Evolutionary conservation across 306 rosid species (phyloP).

Genomic region (Vigna hirtella): DNA sequence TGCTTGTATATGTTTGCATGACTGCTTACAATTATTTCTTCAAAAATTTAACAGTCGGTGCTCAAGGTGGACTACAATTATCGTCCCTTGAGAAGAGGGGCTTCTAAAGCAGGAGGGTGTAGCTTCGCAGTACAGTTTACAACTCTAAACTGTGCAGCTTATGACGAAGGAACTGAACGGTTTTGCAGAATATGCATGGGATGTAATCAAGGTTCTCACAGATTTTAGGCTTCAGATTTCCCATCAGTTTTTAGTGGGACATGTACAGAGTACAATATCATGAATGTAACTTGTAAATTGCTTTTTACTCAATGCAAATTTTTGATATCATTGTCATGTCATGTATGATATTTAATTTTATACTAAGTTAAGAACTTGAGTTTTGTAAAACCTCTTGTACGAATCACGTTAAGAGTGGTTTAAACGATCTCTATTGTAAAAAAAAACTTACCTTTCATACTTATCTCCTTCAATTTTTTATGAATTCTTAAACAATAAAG

Average conservation of each 20-base stretch:
- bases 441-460: no score
- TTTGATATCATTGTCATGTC: background rate
- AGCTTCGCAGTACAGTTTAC: conserved; percentile 7
- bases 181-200: conserved; percentile 11
- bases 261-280: conserved; percentile 45
- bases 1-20: background rate
- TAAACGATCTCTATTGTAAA: no score
- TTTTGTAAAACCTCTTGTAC: no score
- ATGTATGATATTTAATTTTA: conserved; percentile 4
- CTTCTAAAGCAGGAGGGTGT: conserved; percentile 5
- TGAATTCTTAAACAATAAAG: no score
- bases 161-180: conserved; percentile 11
- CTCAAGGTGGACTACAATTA: background rate
- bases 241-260: conserved; percentile 33
- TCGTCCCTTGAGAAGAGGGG: background rate
- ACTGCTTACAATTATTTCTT: conserved; percentile 2
- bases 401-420: background rate
- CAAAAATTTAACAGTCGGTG: conserved; percentile 21
- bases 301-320: conserved; percentile 11
- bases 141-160: conserved; percentile 39
- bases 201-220: conserved; percentile 25
- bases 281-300: conserved; percentile 42
- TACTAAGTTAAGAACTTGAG: background rate
- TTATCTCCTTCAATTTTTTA: no score
- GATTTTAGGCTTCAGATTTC: conserved; percentile 23